Conservation (phyloP, 23 red algal genomes). For the Pyropia haitanensis region DNA sequence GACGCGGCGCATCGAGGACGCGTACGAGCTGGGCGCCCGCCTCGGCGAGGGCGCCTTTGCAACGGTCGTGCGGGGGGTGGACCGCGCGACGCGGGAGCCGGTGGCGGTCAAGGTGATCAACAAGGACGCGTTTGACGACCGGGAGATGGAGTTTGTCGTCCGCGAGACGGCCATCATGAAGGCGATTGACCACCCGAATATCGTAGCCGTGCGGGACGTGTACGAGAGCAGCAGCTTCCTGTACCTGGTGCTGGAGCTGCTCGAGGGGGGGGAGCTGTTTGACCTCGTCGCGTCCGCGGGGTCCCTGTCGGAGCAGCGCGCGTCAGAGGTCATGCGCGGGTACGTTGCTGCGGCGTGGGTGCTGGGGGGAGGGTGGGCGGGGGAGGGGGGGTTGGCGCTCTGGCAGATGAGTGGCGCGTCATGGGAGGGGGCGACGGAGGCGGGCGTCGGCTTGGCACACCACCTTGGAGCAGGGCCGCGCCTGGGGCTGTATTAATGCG, state of each 20-base stretch:
- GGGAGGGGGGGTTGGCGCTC: no score
- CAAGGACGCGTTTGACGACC: conserved; percentile 56
- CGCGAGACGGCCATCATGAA: conserved; percentile 76
- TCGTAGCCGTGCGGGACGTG: conserved; percentile 66
- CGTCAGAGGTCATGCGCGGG: conserved; percentile 48
- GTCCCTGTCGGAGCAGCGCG: conserved; percentile 64
- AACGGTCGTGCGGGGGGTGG: conserved; percentile 39
- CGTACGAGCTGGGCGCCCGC: conserved; percentile 70
- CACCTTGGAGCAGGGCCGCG: no score
- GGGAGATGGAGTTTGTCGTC: conserved; percentile 66
- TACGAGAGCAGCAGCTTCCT: conserved; percentile 54
- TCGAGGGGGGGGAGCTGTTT: conserved; percentile 84
- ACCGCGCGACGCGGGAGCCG: conserved; percentile 39
- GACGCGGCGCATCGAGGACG: conserved; percentile 51
- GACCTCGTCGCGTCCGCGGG: conserved; percentile 65
- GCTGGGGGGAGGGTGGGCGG: no score
- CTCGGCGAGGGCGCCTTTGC: conserved; percentile 91
- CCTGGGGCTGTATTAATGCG: no score
- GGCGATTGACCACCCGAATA: conserved; percentile 56
- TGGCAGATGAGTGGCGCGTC: no score
- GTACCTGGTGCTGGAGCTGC: conserved; percentile 67
- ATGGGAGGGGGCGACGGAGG: no score
- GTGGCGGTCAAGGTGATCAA: conserved; percentile 72
- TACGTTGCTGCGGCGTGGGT: no score
- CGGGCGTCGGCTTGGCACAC: no score